Conservation (phyloP, 805 yeast species). For the Metschnikowia cerradonensis region DNA sequence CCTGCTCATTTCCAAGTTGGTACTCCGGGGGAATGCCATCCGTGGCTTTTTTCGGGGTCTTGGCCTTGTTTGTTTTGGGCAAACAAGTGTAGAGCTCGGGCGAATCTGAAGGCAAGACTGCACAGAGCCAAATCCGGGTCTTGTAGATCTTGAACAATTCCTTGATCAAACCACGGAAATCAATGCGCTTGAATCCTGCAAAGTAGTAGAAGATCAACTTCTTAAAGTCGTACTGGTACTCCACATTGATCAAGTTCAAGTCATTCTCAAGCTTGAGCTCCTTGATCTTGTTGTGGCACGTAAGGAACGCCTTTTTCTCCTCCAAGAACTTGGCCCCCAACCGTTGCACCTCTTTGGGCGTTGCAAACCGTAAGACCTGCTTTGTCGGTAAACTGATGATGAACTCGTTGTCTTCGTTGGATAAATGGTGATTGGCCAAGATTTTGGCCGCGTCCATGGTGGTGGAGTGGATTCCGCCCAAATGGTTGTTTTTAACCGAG, state of each 20-base stretch:
- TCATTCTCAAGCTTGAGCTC: constrained; percentile 45
- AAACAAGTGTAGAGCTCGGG: constrained; percentile 27
- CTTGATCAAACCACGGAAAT: constrained; percentile 41
- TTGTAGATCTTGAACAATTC: constrained; percentile 44
- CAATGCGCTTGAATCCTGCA: constrained; percentile 44
- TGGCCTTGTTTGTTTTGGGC: constrained; percentile 6
- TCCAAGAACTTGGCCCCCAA: constrained; percentile 62
- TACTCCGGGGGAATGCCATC: constrained; percentile 34
- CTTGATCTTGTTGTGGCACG: constrained; percentile 49
- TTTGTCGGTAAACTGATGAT: constrained; percentile 69
- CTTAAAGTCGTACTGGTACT: constrained; percentile 43
- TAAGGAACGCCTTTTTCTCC: constrained; percentile 66
- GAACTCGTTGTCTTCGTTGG: constrained; percentile 55
- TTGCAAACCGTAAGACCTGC: constrained; percentile 72
- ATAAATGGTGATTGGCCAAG: constrained; percentile 28
- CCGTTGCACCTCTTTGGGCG: constrained; percentile 63
- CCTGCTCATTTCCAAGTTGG: constrained; percentile 35
- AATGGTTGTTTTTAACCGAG: constrained; percentile 20
- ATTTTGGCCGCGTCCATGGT: constrained; percentile 31
- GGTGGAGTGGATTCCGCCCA: constrained; percentile 40
- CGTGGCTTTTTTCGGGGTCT: not conserved
- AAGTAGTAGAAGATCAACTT: constrained; percentile 44
- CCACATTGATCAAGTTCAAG: constrained; percentile 43
- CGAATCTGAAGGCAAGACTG: constrained; percentile 39
- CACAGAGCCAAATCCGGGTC: constrained; percentile 47